Base-by-base conservation (phyloP, 345 rosid genomes). In the Eutrema yunnanense region DNA sequence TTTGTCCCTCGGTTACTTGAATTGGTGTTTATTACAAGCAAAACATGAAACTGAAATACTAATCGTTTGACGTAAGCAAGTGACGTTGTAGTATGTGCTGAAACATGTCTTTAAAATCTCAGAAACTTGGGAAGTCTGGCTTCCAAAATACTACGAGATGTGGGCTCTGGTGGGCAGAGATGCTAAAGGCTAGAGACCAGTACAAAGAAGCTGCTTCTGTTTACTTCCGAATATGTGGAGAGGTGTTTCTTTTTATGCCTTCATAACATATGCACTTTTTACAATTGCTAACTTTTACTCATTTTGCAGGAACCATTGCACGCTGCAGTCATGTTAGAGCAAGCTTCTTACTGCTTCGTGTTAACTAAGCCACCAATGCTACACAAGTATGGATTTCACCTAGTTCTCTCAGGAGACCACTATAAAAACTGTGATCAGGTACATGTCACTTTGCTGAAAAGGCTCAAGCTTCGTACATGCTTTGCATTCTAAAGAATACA, bases 241-340 rank as follows among this genome's bases (percentile, higher is more conserved):
- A 95, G 94, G 99, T 95, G 80, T 79, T 81, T 77, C 79, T 57
- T 51, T 58, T 43, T 57, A 33, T 27, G 57, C 71, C 65, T 52
- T 50, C 42, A 64, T 57, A 60, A 34, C 50, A 42, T 59, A 33
- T 33, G 27, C 50, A 71, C 33, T 33, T 33, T 66, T 12, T 71
- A 13, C 37, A 41, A 14, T 51, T 71, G 64, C 64, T 77, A 71
- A 77, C 69, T 43, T 56, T 29, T 50, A 64, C 71, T 62, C 30
- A 49, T 62, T 74, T 71, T 67, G 44, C 78, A 95, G 99, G 99
- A 95, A 71, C 79, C 89, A 68, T 70, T 92, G 78, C 92, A 92
- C 83, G 89, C 96, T 14, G 99, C 99, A 78, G 97, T 95, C 65
- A 88, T 95, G 99, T 88, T 92, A 56, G 99, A 95, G 90, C 99